Conservation (phyloP, 2,329 filamentous ascomycete genomes). For the Botrytis medusae region DNA sequence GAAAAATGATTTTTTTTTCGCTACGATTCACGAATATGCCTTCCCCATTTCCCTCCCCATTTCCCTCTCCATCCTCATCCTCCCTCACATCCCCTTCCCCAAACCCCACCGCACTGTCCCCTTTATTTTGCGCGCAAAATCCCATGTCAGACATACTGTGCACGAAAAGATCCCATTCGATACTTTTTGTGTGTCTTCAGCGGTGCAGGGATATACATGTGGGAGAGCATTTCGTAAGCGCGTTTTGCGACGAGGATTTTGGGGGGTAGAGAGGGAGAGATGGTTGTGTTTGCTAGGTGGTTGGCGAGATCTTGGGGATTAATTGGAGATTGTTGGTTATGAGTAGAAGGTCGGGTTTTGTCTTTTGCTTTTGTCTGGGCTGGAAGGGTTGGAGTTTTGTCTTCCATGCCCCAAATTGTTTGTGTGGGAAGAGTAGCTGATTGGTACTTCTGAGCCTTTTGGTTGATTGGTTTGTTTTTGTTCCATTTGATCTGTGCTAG, state of each 20-base stretch:
- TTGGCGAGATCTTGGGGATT: not conserved
- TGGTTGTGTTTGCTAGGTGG: not conserved
- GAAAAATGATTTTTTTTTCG: slow-evolving; percentile 24
- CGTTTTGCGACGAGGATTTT: not conserved
- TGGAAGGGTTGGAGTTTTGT: not conserved
- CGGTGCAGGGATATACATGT: not conserved
- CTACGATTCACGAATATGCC: too few species aligned
- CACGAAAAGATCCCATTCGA: slow-evolving; percentile 12
- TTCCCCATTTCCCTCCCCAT: not conserved
- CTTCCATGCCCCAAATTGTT: not conserved
- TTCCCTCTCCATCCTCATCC: not conserved
- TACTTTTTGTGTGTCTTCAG: not conserved
- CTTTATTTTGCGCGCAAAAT: slow-evolving; percentile 17
- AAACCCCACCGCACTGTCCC: slow-evolving; percentile 3
- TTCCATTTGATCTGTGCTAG: not conserved
- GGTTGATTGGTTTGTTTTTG: not conserved
- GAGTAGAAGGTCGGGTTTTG: not conserved
- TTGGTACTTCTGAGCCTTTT: not conserved
- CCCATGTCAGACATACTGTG: slow-evolving; percentile 20
- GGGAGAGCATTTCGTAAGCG: not conserved
- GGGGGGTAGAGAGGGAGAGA: not conserved
- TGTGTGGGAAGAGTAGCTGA: not conserved
- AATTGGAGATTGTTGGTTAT: fast-evolving
- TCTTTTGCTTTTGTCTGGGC: not conserved
- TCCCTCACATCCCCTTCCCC: not conserved